Evolutionary conservation across 2,329 filamentous ascomycete genomes (phyloP).

Genomic region (Thermothelomyces thermophilus): DNA sequence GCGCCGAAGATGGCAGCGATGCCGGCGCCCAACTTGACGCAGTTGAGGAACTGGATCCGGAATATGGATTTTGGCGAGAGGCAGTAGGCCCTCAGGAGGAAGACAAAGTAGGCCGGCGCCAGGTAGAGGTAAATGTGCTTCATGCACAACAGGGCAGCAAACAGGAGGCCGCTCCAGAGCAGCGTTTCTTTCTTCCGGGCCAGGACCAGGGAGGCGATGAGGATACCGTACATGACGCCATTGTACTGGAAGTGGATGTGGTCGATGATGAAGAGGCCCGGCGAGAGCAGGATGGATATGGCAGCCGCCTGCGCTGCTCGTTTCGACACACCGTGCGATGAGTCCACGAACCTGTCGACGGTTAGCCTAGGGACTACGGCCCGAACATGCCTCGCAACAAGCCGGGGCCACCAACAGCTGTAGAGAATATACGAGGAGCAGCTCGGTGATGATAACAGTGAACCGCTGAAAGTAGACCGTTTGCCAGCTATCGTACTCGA

Average conservation of each 20-base stretch:
- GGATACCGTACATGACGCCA: conserved; percentile 86
- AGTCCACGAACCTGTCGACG: conserved; percentile 61
- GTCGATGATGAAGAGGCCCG: conserved; percentile 91
- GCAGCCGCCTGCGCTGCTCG: conserved; percentile 78
- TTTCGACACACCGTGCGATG: conserved; percentile 57
- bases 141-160: conserved; percentile 80
- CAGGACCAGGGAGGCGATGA: conserved; percentile 79
- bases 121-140: conserved; percentile 99
- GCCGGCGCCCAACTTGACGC: conserved; percentile 71
- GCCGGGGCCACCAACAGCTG: conserved; percentile 51
- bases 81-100: conserved; percentile 82
- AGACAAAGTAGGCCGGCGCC: conserved; percentile 92
- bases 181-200: conserved; percentile 70
- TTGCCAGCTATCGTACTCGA: conserved; percentile 86
- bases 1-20: conserved; percentile 64
- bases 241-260: conserved; percentile 99
- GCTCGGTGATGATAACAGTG: conserved; percentile 81
- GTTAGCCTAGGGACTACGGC: conserved; percentile 1
- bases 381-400: too few species aligned
- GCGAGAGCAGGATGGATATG: conserved; percentile 83
- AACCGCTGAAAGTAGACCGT: conserved; percentile 87
- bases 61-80: conserved; percentile 71
- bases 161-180: conserved; percentile 72
- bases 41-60: conserved; percentile 69
- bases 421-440: conserved; percentile 77